Evolutionary conservation across 768 basidiomycete genomes (phyloP).

Genomic region (Lactarius psammicola): DNA sequence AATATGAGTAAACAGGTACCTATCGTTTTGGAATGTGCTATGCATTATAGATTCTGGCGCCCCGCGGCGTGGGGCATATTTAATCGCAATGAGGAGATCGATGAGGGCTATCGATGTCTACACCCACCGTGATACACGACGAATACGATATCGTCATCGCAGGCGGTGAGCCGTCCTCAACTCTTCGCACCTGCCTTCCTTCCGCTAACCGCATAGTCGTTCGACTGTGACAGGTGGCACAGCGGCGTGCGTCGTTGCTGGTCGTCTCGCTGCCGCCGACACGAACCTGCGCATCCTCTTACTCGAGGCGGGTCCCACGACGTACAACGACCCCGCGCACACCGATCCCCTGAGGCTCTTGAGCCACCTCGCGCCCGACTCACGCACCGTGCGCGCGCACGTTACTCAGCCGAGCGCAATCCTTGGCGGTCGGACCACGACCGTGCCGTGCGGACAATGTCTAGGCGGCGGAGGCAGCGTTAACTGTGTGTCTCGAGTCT

Average conservation of each 20-base stretch:
- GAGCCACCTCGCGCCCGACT: conserved; percentile 40
- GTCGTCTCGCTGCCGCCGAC: conserved; percentile 53
- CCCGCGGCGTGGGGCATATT: too few relatives aligned
- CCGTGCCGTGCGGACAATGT: conserved; percentile 48
- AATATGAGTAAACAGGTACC: too few relatives aligned
- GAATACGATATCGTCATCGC: conserved; percentile 24
- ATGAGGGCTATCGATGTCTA: too few relatives aligned
- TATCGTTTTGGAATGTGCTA: too few relatives aligned
- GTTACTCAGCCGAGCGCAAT: conserved; percentile 41
- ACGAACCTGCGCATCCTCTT: conserved; percentile 56
- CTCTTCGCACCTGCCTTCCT: neutral
- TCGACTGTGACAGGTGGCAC: conserved; percentile 41
- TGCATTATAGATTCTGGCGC: too few relatives aligned
- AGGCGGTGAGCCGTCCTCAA: conserved; percentile 27
- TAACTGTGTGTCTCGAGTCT: conserved; percentile 41
- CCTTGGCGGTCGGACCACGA: conserved; percentile 43
- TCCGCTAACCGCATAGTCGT: neutral
- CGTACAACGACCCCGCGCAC: conserved; percentile 46
- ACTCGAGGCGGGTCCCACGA: conserved; percentile 57
- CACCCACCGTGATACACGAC: neutral
- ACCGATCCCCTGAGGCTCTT: conserved; percentile 54
- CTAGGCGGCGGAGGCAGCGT: conserved; percentile 64
- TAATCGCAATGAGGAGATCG: too few relatives aligned
- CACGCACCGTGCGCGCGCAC: conserved; percentile 47
- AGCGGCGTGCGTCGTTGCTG: conserved; percentile 54